Conservation (phyloP, 371 early-diverging fungal genomes). For the Lichtheimia hyalospora region DNA sequence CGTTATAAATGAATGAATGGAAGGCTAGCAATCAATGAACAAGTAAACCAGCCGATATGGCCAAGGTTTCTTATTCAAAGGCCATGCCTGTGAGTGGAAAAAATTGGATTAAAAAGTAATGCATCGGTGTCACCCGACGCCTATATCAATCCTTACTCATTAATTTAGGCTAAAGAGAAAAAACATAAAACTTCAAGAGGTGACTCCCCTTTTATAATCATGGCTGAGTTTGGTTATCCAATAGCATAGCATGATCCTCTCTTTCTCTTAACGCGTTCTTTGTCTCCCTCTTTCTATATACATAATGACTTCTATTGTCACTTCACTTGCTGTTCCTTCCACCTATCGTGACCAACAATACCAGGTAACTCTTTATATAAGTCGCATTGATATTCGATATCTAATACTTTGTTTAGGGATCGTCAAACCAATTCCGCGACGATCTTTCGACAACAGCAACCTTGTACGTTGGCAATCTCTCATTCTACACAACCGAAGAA, state of each 20-base stretch:
- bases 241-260: background rate
- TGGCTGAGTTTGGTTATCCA: background rate
- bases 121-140: conserved; percentile 12
- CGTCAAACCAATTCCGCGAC: conserved; percentile 64
- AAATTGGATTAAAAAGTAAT: conserved; percentile 6
- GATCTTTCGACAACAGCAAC: conserved; percentile 79
- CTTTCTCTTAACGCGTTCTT: background rate
- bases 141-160: conserved; percentile 20
- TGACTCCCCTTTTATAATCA: background rate
- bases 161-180: conserved; percentile 17
- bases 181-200: background rate
- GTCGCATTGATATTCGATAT: background rate
- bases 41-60: conserved; percentile 7
- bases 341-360: conserved; percentile 86
- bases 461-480: conserved; percentile 97
- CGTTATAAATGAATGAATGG: background rate
- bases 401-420: conserved; percentile 53
- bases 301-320: conserved; percentile 50
- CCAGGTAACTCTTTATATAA: conserved; percentile 45
- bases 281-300: no score
- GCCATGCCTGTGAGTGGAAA: conserved; percentile 17
- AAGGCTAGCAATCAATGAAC: conserved; percentile 14
- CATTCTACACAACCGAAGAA: conserved; percentile 98
- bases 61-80: conserved; percentile 8
- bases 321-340: conserved; percentile 82